phyloP scores from a whole-genome alignment of 2,329 filamentous ascomycete species.

The Fusarium albidum region DNA sequence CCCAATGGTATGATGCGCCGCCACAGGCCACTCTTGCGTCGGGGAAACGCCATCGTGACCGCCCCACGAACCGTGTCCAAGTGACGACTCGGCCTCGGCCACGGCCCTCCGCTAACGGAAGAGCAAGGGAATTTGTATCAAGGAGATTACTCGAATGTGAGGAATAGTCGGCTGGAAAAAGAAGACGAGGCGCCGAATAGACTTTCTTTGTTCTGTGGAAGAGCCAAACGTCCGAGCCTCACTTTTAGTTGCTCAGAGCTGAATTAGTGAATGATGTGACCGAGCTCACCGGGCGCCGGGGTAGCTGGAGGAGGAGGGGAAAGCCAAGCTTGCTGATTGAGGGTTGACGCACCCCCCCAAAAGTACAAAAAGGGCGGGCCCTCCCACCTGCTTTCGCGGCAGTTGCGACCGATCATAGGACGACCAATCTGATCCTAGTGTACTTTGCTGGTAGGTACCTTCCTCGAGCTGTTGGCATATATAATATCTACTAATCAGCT shows the following conservation, averaged over 20 bases:
- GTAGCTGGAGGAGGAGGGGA: constrained; percentile 1
- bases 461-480: background rate
- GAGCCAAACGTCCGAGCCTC: background rate
- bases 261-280: constrained; percentile 35
- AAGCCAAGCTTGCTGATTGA: background rate
- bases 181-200: background rate
- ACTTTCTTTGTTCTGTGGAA: background rate
- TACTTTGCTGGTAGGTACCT: constrained; percentile 31
- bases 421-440: constrained; percentile 16
- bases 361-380: constrained; percentile 46
- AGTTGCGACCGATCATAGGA: constrained; percentile 39
- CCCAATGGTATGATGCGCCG: constrained; percentile 15
- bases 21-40: constrained; percentile 33
- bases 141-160: background rate
- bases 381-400: constrained; percentile 39
- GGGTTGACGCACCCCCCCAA: constrained; percentile 21
- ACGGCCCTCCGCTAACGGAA: background rate
- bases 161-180: constrained; percentile 6
- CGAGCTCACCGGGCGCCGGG: background rate
- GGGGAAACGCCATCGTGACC: constrained; percentile 11
- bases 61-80: constrained; percentile 30
- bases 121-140: constrained; percentile 4
- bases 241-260: background rate
- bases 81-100: constrained; percentile 32
- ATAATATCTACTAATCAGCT: background rate